Conservation (phyloP, 2,329 filamentous ascomycete species). For the Blastomyces parvus region DNA sequence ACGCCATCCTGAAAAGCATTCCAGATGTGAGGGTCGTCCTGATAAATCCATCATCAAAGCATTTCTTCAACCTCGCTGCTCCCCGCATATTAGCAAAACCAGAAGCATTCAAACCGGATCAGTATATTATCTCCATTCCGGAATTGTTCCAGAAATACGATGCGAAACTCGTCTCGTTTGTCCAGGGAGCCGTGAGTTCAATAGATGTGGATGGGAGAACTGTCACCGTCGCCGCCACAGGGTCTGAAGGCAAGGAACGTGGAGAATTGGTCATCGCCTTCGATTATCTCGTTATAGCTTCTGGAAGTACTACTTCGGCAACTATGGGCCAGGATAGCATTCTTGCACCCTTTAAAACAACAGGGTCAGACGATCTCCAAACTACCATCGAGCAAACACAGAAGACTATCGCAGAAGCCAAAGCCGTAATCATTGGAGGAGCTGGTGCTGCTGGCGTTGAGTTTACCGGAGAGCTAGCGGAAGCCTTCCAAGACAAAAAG, state of each 20-base stretch:
- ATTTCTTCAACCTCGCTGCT: slow-evolving; percentile 46
- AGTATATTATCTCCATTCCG: slow-evolving; percentile 43
- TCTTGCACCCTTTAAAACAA: slow-evolving; percentile 34
- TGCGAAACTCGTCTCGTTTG: slow-evolving; percentile 40
- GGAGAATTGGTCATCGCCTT: slow-evolving; percentile 32
- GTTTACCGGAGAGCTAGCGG: slow-evolving; percentile 41
- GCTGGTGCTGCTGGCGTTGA: slow-evolving; percentile 44
- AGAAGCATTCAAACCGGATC: slow-evolving; percentile 37
- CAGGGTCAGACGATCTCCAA: slow-evolving; percentile 31
- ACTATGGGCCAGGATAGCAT: slow-evolving; percentile 26
- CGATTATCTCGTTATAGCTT: slow-evolving; percentile 49
- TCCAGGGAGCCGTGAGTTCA: slow-evolving; percentile 41
- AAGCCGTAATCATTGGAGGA: slow-evolving; percentile 40
- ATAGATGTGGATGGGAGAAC: slow-evolving; percentile 38
- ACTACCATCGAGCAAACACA: slow-evolving; percentile 29
- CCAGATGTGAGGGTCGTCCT: slow-evolving; percentile 40
- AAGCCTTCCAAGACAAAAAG: slow-evolving; percentile 26
- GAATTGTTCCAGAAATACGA: slow-evolving; percentile 44
- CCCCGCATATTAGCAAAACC: slow-evolving; percentile 46
- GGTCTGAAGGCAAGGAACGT: slow-evolving; percentile 23
- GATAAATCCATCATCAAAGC: slow-evolving; percentile 45
- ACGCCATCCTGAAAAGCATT: slow-evolving; percentile 8
- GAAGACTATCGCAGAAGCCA: slow-evolving; percentile 28
- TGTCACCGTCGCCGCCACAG: slow-evolving; percentile 30
- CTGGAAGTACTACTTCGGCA: slow-evolving; percentile 42